Conservation (phyloP, 1,284 basidiomycete genomes). For the Pseudozyma pruni region DNA sequence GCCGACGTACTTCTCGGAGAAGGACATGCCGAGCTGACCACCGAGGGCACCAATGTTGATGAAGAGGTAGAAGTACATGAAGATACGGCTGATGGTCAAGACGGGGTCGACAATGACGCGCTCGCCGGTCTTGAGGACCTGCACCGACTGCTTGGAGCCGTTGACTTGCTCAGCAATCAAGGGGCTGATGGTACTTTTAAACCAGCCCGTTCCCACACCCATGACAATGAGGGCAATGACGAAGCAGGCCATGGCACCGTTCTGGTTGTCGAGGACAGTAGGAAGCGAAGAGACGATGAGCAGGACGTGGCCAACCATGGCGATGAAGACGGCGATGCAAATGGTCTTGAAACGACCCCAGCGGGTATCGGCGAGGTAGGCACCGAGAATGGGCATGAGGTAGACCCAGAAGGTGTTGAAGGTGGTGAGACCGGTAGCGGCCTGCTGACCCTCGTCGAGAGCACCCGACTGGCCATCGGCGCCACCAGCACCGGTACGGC, state of each 20-base stretch:
- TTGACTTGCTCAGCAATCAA: conserved; percentile 71
- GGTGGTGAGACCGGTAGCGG: conserved; percentile 64
- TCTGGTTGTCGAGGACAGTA: conserved; percentile 73
- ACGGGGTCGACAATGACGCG: conserved; percentile 83
- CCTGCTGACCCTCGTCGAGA: conserved; percentile 61
- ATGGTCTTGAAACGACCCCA: conserved; percentile 71
- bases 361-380: conserved; percentile 69
- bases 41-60: conserved; percentile 66
- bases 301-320: conserved; percentile 74
- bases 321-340: conserved; percentile 67
- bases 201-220: conserved; percentile 76
- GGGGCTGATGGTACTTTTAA: conserved; percentile 73
- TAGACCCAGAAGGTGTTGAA: conserved; percentile 66
- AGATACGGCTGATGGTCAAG: conserved; percentile 72
- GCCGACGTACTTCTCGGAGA: conserved; percentile 68
- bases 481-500: conserved; percentile 55
- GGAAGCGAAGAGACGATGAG: conserved; percentile 80
- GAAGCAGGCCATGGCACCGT: conserved; percentile 75
- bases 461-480: conserved; percentile 59
- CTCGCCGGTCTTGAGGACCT: conserved; percentile 74
- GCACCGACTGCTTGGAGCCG: conserved; percentile 55
- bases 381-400: conserved; percentile 63
- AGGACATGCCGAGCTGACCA: conserved; percentile 69
- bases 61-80: conserved; percentile 66
- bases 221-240: conserved; percentile 65